Evolutionary conservation across 2,329 filamentous ascomycete genomes (phyloP).

Genomic region (Dactylellina drechsleri): DNA sequence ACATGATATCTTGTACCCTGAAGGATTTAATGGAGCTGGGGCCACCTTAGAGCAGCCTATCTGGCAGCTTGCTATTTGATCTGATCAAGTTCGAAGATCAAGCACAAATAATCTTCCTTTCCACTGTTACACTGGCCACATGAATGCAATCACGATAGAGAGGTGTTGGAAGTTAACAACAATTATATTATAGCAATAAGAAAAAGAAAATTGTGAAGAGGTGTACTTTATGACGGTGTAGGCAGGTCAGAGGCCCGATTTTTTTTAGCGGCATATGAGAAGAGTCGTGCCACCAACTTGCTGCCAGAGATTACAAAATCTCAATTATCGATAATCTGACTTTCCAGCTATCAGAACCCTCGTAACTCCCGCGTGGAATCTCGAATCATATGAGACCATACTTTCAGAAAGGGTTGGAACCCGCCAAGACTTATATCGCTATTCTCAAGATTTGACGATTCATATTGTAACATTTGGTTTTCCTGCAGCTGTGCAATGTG

Average conservation of each 20-base stretch:
- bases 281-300: conserved; percentile 7
- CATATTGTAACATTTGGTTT: neutral
- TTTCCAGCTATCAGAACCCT: conserved; percentile 10
- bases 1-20: conserved; percentile 22
- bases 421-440: neutral
- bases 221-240: neutral
- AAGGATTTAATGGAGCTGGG: neutral
- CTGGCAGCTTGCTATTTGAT: conserved; percentile 31
- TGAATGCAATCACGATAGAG: conserved; percentile 1
- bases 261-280: neutral
- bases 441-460: neutral
- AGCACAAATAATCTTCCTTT: conserved; percentile 32
- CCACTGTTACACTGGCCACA: conserved; percentile 24
- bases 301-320: conserved; percentile 2
- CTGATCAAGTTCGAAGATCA: conserved; percentile 14
- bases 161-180: neutral
- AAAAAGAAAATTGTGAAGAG: no score
- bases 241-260: neutral
- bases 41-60: conserved; percentile 1
- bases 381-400: conserved; percentile 8
- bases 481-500: conserved; percentile 32
- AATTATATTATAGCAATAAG: no score
- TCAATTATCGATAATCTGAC: conserved; percentile 8
- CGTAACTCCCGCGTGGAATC: conserved; percentile 27
- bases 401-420: conserved; percentile 2